Conservation (phyloP, 164 flowering plant genomes). For the Cinnamomum micranthum region DNA sequence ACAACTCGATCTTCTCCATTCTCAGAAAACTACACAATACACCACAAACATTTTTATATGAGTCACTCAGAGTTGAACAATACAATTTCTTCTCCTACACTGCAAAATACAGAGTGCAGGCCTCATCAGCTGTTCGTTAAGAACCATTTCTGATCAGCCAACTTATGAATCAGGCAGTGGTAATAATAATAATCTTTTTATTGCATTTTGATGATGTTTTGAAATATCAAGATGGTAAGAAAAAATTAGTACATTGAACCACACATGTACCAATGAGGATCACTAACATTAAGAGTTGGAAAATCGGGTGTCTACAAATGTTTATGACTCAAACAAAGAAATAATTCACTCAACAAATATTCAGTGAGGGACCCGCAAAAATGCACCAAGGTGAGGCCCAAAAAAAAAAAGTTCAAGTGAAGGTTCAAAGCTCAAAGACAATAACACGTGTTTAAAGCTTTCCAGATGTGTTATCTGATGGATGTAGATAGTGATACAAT, state of each 20-base stretch:
- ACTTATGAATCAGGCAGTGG: background rate
- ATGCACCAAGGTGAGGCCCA: background rate
- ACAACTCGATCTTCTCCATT: conserved; percentile 75
- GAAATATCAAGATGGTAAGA: background rate
- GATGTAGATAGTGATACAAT: too few relatives aligned
- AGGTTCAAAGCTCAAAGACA: background rate
- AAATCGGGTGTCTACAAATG: background rate
- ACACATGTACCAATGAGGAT: background rate
- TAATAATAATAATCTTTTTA: too few relatives aligned
- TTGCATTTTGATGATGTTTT: background rate
- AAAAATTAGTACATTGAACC: too few relatives aligned
- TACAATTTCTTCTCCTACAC: background rate
- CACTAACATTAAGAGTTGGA: background rate
- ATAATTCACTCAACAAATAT: background rate
- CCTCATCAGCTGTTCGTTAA: too few relatives aligned
- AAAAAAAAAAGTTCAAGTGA: background rate
- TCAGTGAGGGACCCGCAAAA: background rate
- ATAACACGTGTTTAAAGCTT: background rate
- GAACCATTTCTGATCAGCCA: background rate
- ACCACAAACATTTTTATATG: background rate
- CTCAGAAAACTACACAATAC: conserved; percentile 46
- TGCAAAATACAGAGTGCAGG: background rate
- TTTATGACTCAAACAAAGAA: background rate
- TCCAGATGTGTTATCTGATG: background rate
- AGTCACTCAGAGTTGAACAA: background rate